These are phyloP conservation scores for Anisogramma anomala DNA, from an alignment of 2,329 filamentous ascomycete genomes.

Conservation along the genomic window DNA sequence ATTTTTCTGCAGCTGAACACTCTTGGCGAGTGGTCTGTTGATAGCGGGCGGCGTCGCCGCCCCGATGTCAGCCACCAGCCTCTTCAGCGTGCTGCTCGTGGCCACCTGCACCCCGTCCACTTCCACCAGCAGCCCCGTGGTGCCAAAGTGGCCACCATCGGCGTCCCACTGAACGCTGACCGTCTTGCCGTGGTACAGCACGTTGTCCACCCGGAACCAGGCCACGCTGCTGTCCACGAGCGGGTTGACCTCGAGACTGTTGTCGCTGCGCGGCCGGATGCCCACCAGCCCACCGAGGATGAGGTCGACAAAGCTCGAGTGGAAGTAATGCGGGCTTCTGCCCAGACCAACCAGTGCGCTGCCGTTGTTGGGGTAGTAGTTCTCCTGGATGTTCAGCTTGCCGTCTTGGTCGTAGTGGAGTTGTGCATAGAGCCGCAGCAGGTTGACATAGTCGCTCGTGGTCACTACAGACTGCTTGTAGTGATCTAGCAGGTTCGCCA, in stretches of 20 bases:
- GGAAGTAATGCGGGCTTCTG: constrained; percentile 33
- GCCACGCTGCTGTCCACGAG: constrained; percentile 23
- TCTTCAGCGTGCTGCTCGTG: constrained; percentile 19
- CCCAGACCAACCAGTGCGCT: constrained; percentile 29
- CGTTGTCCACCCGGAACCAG: constrained; percentile 30
- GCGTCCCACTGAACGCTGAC: constrained; percentile 31
- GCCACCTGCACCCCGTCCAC: constrained; percentile 24
- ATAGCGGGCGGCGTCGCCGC: constrained; percentile 18
- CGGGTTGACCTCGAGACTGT: constrained; percentile 30
- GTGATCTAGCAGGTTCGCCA: constrained; percentile 31
- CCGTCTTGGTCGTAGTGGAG: constrained; percentile 28
- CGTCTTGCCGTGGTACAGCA: constrained; percentile 30
- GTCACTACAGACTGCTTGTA: constrained; percentile 24
- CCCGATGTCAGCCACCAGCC: constrained; percentile 16
- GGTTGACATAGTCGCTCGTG: constrained; percentile 24
- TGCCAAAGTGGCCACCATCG: constrained; percentile 22
- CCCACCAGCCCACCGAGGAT: constrained; percentile 31
- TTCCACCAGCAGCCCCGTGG: constrained; percentile 23
- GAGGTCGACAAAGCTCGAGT: constrained; percentile 31
- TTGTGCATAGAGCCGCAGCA: constrained; percentile 28
- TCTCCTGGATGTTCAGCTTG: constrained; percentile 28
- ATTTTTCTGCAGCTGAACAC: constrained; percentile 22
- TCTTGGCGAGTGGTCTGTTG: constrained; percentile 24
- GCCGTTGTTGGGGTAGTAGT: constrained; percentile 31
- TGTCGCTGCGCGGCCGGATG: constrained; percentile 27